Evolutionary conservation across 768 basidiomycete species (phyloP), one percentile per base, ranked within the genome.

Genomic region (Naganishia friedmannii): DNA sequence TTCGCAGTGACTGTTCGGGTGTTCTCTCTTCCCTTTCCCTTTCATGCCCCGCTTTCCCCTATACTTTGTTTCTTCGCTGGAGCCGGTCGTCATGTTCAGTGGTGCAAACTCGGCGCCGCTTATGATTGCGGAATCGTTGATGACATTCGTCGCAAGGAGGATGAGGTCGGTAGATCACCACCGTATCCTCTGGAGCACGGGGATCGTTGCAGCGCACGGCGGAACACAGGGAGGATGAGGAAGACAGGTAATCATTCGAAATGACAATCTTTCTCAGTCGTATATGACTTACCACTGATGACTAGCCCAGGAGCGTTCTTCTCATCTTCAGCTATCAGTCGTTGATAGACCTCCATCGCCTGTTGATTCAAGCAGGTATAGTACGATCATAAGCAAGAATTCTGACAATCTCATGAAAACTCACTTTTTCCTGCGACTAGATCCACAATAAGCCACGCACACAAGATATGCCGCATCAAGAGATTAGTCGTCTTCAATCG

Each of bases 261-360:
- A 17, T 2, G 37, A 15, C 51, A 15, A 53, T 65, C 23, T 37
- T n/a, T n/a, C n/a, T 51, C 1, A 26, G 3, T n/a, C 0, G 29
- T 23, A 54, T 46, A 0, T 15, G 19, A 34, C 83, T 69, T 60
- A 88, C 90, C 89, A 39, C 86, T 87, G 69, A 92, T 91, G 39
- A 93, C 90, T 17, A 92, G 84, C 80, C 91, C 90, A 0, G 90
- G 89, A 0, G 88, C 83, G 74, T 91, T 86, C 6, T 90, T 86
- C 65, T 88, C 80, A 45, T 86, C 82, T 31, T 68, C 77, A 86
- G 88, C 71, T 2, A 75, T 65, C n/a, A 93, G 83, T 23, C 88
- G 83, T 79, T 89, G 86, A 76, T 93, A 93, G 23, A 92, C 94
- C 79, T 93, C 91, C 48, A 89, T 87, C 32, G 87, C 94, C 83